phyloP scores from a whole-genome alignment of 306 rosid genomes.

The Glycine latifolia region DNA sequence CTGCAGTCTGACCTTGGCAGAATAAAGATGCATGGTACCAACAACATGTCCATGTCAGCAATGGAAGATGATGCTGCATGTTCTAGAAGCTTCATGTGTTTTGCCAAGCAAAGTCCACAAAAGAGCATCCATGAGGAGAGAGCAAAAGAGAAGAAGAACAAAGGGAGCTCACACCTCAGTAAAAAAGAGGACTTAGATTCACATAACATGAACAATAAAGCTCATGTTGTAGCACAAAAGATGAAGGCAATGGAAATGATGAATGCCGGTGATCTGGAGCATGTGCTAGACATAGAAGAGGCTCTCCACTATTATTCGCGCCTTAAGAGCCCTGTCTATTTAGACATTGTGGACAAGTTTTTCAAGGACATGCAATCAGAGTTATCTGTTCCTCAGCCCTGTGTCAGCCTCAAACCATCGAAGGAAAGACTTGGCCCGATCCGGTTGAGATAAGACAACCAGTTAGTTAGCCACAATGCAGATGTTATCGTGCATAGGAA shows the following conservation, averaged over 20 bases:
- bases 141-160: slow-evolving; percentile 56
- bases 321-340: slow-evolving; percentile 78
- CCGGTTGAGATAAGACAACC: slow-evolving; percentile 56
- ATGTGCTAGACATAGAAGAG: slow-evolving; percentile 90
- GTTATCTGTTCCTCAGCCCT: slow-evolving; percentile 53
- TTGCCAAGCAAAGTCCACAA: slow-evolving; percentile 35
- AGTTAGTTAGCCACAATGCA: slow-evolving; percentile 28
- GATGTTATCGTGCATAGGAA: slow-evolving; percentile 20
- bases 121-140: slow-evolving; percentile 21
- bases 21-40: slow-evolving; percentile 45
- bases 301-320: slow-evolving; percentile 93
- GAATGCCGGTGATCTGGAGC: slow-evolving; percentile 76
- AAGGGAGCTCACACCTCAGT: background rate
- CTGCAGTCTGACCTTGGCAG: slow-evolving; percentile 65
- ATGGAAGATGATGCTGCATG: slow-evolving; percentile 46
- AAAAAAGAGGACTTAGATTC: background rate
- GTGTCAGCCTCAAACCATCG: slow-evolving; percentile 54
- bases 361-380: slow-evolving; percentile 48
- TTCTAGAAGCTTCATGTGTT: too few species aligned
- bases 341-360: slow-evolving; percentile 87
- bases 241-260: slow-evolving; percentile 85
- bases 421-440: slow-evolving; percentile 58
- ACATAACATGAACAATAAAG: slow-evolving; percentile 42
- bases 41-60: slow-evolving; percentile 36
- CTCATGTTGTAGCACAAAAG: slow-evolving; percentile 62